Evolutionary conservation across 2,329 filamentous ascomycete genomes (phyloP).

Genomic region (Ceratocystis cubensis): DNA sequence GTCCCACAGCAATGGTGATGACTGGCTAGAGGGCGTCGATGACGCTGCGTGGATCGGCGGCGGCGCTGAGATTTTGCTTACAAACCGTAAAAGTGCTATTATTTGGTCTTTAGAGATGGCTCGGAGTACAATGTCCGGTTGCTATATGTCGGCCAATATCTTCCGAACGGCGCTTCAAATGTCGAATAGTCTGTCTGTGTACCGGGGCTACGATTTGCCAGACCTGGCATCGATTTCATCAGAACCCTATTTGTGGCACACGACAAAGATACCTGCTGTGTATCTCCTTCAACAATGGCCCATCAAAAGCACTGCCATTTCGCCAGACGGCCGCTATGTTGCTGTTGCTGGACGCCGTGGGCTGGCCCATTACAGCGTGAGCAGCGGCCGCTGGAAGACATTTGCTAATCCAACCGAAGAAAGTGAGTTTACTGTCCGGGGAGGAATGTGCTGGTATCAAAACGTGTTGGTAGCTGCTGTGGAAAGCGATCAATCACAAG

Average conservation of each 20-base stretch:
- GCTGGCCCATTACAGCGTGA: slow-evolving; percentile 88
- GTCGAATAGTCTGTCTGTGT: slow-evolving; percentile 77
- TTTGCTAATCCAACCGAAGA: slow-evolving; percentile 72
- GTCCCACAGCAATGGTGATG: slow-evolving; percentile 57
- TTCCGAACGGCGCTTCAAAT: slow-evolving; percentile 82
- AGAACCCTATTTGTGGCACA: slow-evolving; percentile 91
- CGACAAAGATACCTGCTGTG: slow-evolving; percentile 66
- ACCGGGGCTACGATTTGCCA: slow-evolving; percentile 81
- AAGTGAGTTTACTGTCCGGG: slow-evolving; percentile 81
- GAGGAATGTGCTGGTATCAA: slow-evolving; percentile 98
- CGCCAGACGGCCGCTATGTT: slow-evolving; percentile 83
- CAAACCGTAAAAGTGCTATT: slow-evolving; percentile 57
- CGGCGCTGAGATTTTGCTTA: slow-evolving; percentile 72
- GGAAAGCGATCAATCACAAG: slow-evolving; percentile 69
- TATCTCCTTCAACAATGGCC: slow-evolving; percentile 93
- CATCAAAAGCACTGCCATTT: slow-evolving; percentile 74
- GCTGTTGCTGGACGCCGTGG: slow-evolving; percentile 90
- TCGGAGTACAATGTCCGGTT: slow-evolving; percentile 81
- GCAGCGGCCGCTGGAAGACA: slow-evolving; percentile 89
- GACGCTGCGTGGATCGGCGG: slow-evolving; percentile 78
- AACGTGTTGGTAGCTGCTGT: slow-evolving; percentile 88
- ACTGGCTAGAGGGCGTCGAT: slow-evolving; percentile 68
- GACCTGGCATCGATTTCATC: slow-evolving; percentile 85
- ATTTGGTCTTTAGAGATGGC: slow-evolving; percentile 87
- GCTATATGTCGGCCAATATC: slow-evolving; percentile 82